A percentile compares a stretch with the other conserved stretches of the same genome.
Conservation (phyloP, 139 green algal genomes). For the Chlorella vulgaris region DNA sequence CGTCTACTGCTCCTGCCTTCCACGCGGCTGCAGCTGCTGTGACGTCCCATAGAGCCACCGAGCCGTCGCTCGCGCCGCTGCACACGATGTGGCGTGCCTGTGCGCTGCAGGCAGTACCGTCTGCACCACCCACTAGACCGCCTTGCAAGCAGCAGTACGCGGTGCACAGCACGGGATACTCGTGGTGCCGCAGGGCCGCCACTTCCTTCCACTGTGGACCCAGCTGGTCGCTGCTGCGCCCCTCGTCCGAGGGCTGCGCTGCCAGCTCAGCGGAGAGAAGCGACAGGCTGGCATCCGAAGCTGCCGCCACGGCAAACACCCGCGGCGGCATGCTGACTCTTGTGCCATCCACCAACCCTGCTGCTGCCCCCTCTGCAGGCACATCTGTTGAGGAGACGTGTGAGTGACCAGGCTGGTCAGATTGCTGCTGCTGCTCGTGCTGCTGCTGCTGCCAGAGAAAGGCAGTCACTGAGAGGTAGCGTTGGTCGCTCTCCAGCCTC, state of each 20-base stretch:
- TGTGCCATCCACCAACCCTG: not conserved
- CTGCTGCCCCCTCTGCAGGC: too few species aligned
- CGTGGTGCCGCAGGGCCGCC: slow-evolving; percentile 21
- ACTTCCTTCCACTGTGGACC: slow-evolving; percentile 17
- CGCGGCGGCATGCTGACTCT: not conserved
- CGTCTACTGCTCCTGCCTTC: not conserved
- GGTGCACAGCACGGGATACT: slow-evolving; percentile 26
- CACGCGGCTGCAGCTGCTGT: not conserved
- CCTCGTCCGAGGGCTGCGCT: not conserved
- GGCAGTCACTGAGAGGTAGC: slow-evolving; percentile 16
- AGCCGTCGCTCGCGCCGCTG: slow-evolving; percentile 42
- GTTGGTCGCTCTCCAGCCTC: slow-evolving; percentile 29
- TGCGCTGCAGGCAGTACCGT: too few species aligned
- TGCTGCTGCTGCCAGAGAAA: slow-evolving; percentile 12
- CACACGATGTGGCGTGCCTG: not conserved
- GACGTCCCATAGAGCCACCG: slow-evolving; percentile 38
- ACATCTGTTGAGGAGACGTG: not conserved
- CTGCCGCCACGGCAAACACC: slow-evolving; percentile 37
- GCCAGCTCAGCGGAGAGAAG: slow-evolving; percentile 31
- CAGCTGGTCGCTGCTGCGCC: not conserved
- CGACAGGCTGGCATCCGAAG: slow-evolving; percentile 23
- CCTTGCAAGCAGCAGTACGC: slow-evolving; percentile 1
- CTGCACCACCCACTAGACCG: too few species aligned
- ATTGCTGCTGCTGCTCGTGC: not conserved
- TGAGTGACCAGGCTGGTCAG: not conserved